phyloP scores from a whole-genome alignment of 768 basidiomycete species.

The Lactifluus piperatus region DNA sequence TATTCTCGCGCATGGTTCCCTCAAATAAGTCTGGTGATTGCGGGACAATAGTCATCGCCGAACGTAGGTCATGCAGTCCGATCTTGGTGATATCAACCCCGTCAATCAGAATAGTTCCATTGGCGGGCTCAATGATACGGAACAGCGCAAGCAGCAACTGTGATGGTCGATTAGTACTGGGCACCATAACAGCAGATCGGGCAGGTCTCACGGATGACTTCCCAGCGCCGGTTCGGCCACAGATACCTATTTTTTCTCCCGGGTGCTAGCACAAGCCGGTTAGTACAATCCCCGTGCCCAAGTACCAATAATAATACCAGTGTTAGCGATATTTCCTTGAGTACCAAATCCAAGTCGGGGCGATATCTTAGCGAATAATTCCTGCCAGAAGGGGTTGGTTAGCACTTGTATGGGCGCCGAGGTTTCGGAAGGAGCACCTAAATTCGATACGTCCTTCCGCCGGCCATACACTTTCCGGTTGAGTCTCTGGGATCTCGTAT shows the following conservation, averaged over 20 bases:
- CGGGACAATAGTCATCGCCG: slow-evolving; percentile 57
- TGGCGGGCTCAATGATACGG: slow-evolving; percentile 63
- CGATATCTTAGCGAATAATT: slow-evolving; percentile 75
- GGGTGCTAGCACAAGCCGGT: slow-evolving; percentile 39
- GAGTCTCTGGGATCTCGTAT: slow-evolving; percentile 50
- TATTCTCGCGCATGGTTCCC: slow-evolving; percentile 75
- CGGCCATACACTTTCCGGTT: slow-evolving; percentile 62
- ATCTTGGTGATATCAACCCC: slow-evolving; percentile 68
- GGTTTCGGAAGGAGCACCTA: slow-evolving; percentile 34
- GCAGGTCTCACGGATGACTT: slow-evolving; percentile 54
- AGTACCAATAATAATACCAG: slow-evolving; percentile 39
- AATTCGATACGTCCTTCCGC: slow-evolving; percentile 65
- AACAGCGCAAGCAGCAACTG: slow-evolving; percentile 64
- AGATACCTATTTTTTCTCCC: slow-evolving; percentile 84
- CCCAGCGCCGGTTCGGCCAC: slow-evolving; percentile 74
- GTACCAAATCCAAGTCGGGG: slow-evolving; percentile 65
- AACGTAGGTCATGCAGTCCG: slow-evolving; percentile 68
- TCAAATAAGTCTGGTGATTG: slow-evolving; percentile 39
- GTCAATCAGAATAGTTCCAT: slow-evolving; percentile 64
- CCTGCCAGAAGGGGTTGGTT: slow-evolving; percentile 28
- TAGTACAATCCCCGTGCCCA: not conserved
- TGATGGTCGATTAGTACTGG: not conserved
- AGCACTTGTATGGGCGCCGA: not conserved
- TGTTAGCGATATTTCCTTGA: slow-evolving; percentile 64
- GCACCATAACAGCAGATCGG: not conserved